Conservation (phyloP, 352 stramenopile genomes). For the Pythium brassicae region DNA sequence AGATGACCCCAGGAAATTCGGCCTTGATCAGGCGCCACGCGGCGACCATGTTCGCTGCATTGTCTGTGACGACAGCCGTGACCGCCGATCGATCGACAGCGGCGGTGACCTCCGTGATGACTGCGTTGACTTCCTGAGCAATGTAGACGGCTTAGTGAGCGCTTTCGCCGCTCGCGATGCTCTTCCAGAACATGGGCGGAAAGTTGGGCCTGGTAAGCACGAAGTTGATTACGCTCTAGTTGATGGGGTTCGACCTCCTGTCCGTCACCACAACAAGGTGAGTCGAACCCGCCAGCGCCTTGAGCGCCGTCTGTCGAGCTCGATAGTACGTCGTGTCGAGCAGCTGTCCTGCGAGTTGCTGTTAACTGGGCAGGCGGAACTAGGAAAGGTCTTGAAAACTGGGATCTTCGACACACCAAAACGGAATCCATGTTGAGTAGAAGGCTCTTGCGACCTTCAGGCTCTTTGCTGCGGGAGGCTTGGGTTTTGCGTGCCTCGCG, state of each 20-base stretch:
- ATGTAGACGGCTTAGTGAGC: too few species aligned
- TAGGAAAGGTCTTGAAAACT: conserved; percentile 1
- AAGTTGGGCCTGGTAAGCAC: conserved; percentile 10
- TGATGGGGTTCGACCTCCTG: conserved; percentile 16
- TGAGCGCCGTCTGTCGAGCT: neutral
- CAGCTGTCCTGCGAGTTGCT: neutral
- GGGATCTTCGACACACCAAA: conserved; percentile 1
- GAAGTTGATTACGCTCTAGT: conserved; percentile 15
- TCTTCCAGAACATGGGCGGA: neutral
- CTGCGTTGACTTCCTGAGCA: too few species aligned
- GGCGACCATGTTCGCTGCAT: too few species aligned
- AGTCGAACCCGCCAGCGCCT: neutral
- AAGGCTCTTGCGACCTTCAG: neutral
- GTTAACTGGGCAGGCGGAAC: neutral
- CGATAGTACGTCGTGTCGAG: conserved; percentile 1
- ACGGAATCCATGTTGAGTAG: neutral
- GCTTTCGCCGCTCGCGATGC: too few species aligned
- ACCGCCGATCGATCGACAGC: too few species aligned
- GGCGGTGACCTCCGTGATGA: too few species aligned
- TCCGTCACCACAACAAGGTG: conserved; percentile 11
- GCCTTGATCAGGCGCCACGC: too few species aligned
- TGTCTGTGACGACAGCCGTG: too few species aligned
- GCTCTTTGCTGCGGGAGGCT: too few species aligned
- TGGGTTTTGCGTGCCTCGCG: too few species aligned
- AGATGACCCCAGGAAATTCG: neutral